These are phyloP conservation scores for Chlorella sp. DNA, from an alignment of 139 green algal genomes.

Conservation along the genomic window DNA sequence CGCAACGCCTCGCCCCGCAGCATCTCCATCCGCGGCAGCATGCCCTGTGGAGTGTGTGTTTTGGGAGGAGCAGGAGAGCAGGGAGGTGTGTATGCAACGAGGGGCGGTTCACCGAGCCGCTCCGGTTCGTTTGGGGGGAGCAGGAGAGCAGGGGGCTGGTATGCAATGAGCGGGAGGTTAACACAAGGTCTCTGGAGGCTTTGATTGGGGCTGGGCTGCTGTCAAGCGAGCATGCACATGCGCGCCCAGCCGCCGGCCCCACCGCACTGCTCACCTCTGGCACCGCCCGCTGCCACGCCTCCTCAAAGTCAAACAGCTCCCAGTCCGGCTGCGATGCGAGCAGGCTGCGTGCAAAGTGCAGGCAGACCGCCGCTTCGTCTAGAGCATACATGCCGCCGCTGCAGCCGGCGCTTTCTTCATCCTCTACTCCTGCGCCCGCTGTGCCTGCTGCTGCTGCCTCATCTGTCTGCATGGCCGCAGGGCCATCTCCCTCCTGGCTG, in stretches of 20 bases:
- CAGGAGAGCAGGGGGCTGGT: too few species aligned
- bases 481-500: not conserved
- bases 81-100: too few species aligned
- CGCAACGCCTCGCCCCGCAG: slow-evolving; percentile 55
- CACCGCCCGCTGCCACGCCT: slow-evolving; percentile 24
- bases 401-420: not conserved
- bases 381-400: slow-evolving; percentile 4
- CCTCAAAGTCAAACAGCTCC: slow-evolving; percentile 36
- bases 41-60: not conserved
- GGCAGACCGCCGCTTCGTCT: slow-evolving; percentile 34
- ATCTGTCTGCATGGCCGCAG: not conserved
- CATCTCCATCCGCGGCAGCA: slow-evolving; percentile 51
- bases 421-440: not conserved
- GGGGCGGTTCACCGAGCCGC: too few species aligned
- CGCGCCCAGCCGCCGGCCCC: too few species aligned
- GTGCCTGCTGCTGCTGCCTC: not conserved
- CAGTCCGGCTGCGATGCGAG: slow-evolving; percentile 27
- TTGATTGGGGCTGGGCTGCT: too few species aligned
- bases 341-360: slow-evolving; percentile 37
- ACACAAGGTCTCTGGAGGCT: too few species aligned
- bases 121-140: too few species aligned
- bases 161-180: too few species aligned
- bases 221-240: too few species aligned
- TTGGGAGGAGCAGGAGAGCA: too few species aligned
- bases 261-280: slow-evolving; percentile 37